Conservation (phyloP, 176 grass and related monocot species). For the Aechmea fasciata region DNA sequence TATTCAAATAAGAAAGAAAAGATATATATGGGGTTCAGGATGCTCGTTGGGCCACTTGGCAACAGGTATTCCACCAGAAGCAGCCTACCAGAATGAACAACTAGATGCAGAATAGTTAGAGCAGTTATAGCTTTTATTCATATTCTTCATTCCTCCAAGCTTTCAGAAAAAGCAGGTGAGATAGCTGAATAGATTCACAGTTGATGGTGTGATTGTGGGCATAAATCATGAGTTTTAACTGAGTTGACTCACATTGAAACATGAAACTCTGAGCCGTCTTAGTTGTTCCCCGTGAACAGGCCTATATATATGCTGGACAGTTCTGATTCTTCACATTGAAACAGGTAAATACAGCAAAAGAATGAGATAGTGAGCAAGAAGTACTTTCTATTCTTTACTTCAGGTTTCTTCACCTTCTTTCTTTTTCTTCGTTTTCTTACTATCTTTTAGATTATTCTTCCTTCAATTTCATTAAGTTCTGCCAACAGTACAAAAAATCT, state of each 20-base stretch:
- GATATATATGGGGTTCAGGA: background rate
- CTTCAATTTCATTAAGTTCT: too few species aligned
- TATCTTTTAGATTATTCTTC: too few species aligned
- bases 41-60: constrained; percentile 1
- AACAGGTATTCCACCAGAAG: background rate
- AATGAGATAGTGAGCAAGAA: too few species aligned
- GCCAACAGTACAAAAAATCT: too few species aligned
- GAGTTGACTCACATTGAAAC: background rate
- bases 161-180: constrained; percentile 4
- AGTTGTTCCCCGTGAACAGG: background rate
- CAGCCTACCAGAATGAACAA: background rate
- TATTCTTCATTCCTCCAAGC: constrained; percentile 8
- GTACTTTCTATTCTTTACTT: too few species aligned
- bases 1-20: background rate
- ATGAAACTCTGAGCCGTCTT: background rate
- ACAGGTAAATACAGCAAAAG: too few species aligned
- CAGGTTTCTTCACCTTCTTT: too few species aligned
- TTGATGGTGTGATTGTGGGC: background rate
- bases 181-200: background rate
- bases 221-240: background rate
- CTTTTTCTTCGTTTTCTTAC: too few species aligned
- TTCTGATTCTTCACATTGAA: too few species aligned
- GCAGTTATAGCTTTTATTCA: constrained; percentile 1
- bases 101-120: constrained; percentile 1
- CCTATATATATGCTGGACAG: too few species aligned